A percentile compares a stretch with the other conserved stretches of the same genome.
Evolutionary conservation across 2,329 filamentous ascomycete species (phyloP).

Genomic region (Colletotrichum australisinense): DNA sequence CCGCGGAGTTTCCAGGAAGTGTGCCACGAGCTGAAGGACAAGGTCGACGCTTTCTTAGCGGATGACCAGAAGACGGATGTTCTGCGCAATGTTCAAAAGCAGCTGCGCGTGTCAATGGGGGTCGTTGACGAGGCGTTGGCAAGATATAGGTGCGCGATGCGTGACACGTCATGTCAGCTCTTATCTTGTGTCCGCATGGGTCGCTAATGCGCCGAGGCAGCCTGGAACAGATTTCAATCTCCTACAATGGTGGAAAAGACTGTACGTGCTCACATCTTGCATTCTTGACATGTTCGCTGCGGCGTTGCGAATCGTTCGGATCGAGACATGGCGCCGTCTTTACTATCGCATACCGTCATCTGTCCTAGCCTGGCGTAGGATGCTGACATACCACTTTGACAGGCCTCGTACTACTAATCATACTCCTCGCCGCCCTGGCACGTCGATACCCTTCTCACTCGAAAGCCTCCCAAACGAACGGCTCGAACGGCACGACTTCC

Average conservation of each 20-base stretch:
- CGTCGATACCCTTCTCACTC: conserved; percentile 45
- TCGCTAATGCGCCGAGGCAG: conserved; percentile 54
- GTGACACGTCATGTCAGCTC: conserved; percentile 42
- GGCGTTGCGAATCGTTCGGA: neutral
- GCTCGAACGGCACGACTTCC: conserved; percentile 33
- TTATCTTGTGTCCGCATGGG: neutral
- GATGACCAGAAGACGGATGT: conserved; percentile 66
- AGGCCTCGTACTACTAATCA: conserved; percentile 82
- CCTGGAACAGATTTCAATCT: conserved; percentile 83
- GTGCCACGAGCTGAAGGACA: conserved; percentile 65
- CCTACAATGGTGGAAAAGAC: conserved; percentile 98
- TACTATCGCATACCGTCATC: neutral
- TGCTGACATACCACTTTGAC: neutral
- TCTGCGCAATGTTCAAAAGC: conserved; percentile 75
- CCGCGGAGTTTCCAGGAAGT: conserved; percentile 47
- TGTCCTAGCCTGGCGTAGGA: neutral
- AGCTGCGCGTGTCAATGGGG: conserved; percentile 77
- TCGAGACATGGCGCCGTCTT: no score
- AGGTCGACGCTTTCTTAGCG: conserved; percentile 74
- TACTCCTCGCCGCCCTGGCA: conserved; percentile 78
- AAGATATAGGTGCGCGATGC: conserved; percentile 77
- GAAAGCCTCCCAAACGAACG: conserved; percentile 37
- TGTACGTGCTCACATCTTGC: conserved; percentile 56
- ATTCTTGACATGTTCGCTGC: neutral
- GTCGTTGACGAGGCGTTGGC: conserved; percentile 82